A percentile compares a stretch with the other conserved stretches of the same genome.
Conservation (phyloP, 148 eudicot genomes). For the Fagopyrum tataricum region DNA sequence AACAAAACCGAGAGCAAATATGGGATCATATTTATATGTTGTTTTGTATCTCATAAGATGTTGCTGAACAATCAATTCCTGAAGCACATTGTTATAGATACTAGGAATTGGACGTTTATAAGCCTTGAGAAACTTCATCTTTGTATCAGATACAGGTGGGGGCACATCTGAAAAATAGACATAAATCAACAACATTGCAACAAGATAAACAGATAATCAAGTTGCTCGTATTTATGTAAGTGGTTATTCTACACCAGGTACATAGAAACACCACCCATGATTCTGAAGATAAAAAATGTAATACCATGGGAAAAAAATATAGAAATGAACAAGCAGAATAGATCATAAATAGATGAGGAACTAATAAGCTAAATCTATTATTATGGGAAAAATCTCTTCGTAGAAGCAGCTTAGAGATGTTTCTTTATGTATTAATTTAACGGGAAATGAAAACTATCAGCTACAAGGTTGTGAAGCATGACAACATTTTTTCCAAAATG, state of each 20-base stretch:
- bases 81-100: constrained; percentile 87
- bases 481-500: no score
- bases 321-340: background rate
- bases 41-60: constrained; percentile 85
- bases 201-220: background rate
- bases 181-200: background rate
- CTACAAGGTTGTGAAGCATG: background rate
- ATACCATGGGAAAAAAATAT: background rate
- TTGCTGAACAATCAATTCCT: constrained; percentile 89
- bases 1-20: constrained; percentile 96
- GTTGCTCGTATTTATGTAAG: background rate
- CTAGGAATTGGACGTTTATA: constrained; percentile 92
- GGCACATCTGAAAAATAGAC: constrained; percentile 1
- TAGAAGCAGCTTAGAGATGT: background rate
- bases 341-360: background rate
- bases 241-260: background rate
- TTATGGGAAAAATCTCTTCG: background rate
- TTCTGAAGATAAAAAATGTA: background rate
- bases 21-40: constrained; percentile 73
- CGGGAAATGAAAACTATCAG: background rate
- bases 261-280: background rate
- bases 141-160: constrained; percentile 81
- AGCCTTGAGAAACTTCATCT: constrained; percentile 65
- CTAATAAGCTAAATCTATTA: background rate
- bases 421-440: background rate